These are phyloP conservation scores for Mrakia gelida DNA, from an alignment of 768 basidiomycete species.

Conservation along the genomic window DNA sequence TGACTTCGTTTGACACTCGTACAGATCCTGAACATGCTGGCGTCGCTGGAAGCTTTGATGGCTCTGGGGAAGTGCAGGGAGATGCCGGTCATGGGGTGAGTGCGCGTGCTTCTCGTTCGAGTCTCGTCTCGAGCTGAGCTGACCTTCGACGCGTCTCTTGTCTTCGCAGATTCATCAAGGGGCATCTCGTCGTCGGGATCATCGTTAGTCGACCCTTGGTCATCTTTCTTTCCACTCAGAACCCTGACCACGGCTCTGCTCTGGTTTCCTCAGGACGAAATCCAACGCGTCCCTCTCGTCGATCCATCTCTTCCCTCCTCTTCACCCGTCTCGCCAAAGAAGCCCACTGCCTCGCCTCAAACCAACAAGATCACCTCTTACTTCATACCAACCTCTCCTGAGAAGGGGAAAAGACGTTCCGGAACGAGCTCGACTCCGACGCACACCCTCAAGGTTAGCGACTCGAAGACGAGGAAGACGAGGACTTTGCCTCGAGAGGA, in stretches of 20 bases:
- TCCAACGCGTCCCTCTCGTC: slow-evolving; percentile 24
- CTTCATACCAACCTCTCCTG: neutral
- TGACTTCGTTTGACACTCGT: neutral
- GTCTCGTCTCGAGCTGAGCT: neutral
- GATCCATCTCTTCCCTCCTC: neutral
- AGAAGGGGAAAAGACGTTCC: slow-evolving; percentile 10
- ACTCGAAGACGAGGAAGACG: slow-evolving; percentile 44
- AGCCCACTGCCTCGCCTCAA: neutral
- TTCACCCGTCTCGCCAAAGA: neutral
- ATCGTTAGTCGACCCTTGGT: neutral
- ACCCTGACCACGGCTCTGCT: too few relatives aligned
- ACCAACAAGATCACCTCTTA: slow-evolving; percentile 18
- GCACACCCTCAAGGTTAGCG: slow-evolving; percentile 43
- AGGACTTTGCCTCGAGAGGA: slow-evolving; percentile 41
- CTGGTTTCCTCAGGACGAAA: slow-evolving; percentile 8
- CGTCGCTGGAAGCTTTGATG: slow-evolving; percentile 23
- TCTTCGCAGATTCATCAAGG: slow-evolving; percentile 18
- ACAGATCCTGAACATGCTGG: slow-evolving; percentile 26
- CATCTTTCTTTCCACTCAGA: too few relatives aligned
- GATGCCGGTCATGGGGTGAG: slow-evolving; percentile 30
- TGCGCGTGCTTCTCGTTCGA: neutral
- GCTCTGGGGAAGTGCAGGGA: slow-evolving; percentile 27
- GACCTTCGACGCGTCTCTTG: neutral
- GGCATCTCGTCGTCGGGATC: slow-evolving; percentile 24
- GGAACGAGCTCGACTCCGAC: slow-evolving; percentile 30